phyloP scores from a whole-genome alignment of 148 eudicot genomes.

The Fagopyrum homotropicum region DNA sequence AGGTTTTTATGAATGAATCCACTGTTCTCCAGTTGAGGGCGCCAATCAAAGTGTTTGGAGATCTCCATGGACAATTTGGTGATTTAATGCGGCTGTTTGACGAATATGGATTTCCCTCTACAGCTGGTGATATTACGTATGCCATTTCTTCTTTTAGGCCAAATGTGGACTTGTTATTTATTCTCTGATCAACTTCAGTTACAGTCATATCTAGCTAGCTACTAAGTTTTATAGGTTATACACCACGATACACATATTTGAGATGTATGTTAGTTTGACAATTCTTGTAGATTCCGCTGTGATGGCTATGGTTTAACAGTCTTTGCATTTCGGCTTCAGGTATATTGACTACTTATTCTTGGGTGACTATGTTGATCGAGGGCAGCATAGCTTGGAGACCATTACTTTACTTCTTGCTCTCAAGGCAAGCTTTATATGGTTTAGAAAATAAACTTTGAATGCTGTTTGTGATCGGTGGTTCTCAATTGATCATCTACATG shows the following conservation, averaged over 20 bases:
- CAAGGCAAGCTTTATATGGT: conserved; percentile 41
- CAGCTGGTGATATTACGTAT: conserved; percentile 97
- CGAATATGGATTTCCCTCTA: conserved; percentile 97
- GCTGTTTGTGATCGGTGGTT: neutral
- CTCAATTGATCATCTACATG: neutral
- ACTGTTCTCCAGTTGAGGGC: conserved; percentile 97
- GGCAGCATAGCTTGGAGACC: conserved; percentile 98
- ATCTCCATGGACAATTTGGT: conserved; percentile 98
- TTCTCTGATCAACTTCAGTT: neutral
- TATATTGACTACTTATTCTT: conserved; percentile 90
- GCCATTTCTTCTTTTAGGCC: conserved; percentile 15
- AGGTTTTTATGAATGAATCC: conserved; percentile 86
- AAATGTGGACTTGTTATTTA: neutral
- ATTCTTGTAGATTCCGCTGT: neutral
- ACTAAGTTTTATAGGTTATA: neutral
- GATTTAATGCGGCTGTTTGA: conserved; percentile 95
- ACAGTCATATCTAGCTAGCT: neutral
- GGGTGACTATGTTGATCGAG: conserved; percentile 96
- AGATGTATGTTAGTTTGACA: neutral
- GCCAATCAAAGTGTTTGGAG: conserved; percentile 96
- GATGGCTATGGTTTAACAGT: conserved; percentile 6
- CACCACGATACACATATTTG: neutral
- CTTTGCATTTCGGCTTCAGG: conserved; percentile 40
- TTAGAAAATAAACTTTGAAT: neutral
- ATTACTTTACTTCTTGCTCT: conserved; percentile 93